Evolutionary conservation across 257 asterid genomes (phyloP), one percentile per base, ranked within the genome.

Genomic region (Dorcoceras hygrometricum): DNA sequence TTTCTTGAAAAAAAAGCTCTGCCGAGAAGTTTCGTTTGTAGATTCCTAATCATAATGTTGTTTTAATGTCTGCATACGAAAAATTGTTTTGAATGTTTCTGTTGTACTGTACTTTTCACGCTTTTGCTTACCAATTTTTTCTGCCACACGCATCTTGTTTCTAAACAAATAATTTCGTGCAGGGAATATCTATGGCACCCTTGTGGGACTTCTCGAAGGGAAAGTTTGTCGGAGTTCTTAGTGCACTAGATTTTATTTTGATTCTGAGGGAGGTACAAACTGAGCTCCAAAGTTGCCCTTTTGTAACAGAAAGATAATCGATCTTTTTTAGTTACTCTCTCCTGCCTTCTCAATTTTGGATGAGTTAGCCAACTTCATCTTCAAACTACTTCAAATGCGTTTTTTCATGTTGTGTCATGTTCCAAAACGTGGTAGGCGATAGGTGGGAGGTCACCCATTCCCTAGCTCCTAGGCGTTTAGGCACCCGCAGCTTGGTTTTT

Each of bases 121-220:
- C 62, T 65, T 66, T 28, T 70, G 58, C 62, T 36, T 64, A 70
- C 62, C 20, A 43, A 23, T 39, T 73, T 59, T 10, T 25, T 29
- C 51, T 26, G 29, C 29, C 66, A 11, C 58, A 46, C 54, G 69
- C 61, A 65, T 65, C 19, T 23, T 36, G 6, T 53, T 62, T 57
- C 56, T 62, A 66, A 75, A 57, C 67, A 54, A 39, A 43, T 27
- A 75, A 27, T 28, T 81, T 12, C 72, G 76, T 83, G 51, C 86
- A 92, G 96, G 97, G 95, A 59, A 78, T 84, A 76, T 84, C 93
- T 58, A 74, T 78, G 72, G 97, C 98, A 14, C 96, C 96, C 25
- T 81, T 92, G 26, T 92, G 97, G 96, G 89, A 88, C 82, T 92
- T 83, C 78, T 74, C 85, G 22, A 87, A 82, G 79, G 88, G 87